Evolutionary conservation across 208 protist species (phyloP), one percentile per base, ranked within the genome.

Genomic region (Balamuthia mandrillaris): DNA sequence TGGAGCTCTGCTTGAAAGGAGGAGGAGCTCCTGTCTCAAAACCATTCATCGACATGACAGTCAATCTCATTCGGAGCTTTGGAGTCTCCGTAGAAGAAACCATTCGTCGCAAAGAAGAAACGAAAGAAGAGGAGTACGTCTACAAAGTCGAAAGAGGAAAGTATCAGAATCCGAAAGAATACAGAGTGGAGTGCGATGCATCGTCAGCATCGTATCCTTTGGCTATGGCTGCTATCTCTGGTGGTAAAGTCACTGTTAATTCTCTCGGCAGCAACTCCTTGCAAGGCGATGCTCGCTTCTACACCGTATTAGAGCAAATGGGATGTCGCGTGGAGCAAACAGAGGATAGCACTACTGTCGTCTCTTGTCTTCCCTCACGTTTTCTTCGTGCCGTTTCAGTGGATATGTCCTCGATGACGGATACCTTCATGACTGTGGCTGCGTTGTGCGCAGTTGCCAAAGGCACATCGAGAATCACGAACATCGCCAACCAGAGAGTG

Each of bases 1-100:
- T 93, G 14, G 45, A 74, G 24, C 77, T 95, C 2, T 2, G 12
- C 2, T 52, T 93, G 21, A 52, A 39, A 21, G 90, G 75, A 63
- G 9, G 18, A 87, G 86, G 56, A 21, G 68, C 84, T 33, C 83
- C 54, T 24, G 91, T 94, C 7, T 92, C 88, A 9, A 84, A 93
- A 60, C 88, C 87, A 12, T 95, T 94, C 87, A 94, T 95, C 74
- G 92, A 94, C 44, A 94, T 95, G 91, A 95, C 93, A 4, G 49
- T 92, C 16, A 33, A 52, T n/a, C 35, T 94, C 10, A 93, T 95
- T 90, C 18, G 33, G 35, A 41, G 81, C 33, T 95, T 95, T 72
- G 91, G 92, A 47, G 88, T 94, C 16, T 35, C 65, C 16, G 93
- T 93, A 9, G 39, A 31, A 5, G 39, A 45, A 27, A 82, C 44